Conservation (phyloP, 2,329 filamentous ascomycete genomes). For the Pseudogymnoascus sp. region DNA sequence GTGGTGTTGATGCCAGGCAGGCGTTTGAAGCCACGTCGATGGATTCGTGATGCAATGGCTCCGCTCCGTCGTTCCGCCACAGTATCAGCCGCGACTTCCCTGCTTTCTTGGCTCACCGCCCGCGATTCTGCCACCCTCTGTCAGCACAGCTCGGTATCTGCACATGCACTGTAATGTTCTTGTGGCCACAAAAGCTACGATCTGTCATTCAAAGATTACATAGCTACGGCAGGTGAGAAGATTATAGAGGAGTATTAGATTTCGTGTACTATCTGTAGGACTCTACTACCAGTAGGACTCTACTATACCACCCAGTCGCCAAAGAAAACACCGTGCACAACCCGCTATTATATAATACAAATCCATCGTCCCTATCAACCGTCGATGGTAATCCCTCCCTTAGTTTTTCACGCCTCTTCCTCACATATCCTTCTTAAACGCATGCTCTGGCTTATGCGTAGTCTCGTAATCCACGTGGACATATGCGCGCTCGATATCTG, state of each 20-base stretch:
- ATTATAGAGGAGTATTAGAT: not conserved
- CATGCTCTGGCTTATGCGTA: conserved; percentile 83
- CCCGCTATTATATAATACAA: not conserved
- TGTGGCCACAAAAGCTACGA: not conserved
- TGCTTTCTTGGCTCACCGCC: conserved; percentile 1
- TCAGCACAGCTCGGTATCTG: not conserved
- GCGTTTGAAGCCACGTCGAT: conserved; percentile 22
- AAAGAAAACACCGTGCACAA: not conserved
- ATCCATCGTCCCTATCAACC: not conserved
- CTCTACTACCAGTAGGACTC: not conserved
- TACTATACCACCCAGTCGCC: not conserved
- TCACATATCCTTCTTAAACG: conserved; percentile 54
- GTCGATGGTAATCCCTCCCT: not conserved
- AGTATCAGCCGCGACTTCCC: not conserved
- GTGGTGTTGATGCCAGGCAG: conserved; percentile 3
- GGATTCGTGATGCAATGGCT: conserved; percentile 10
- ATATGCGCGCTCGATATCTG: conserved; percentile 87
- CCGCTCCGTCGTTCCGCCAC: conserved; percentile 8
- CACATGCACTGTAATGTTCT: not conserved
- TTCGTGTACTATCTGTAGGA: not conserved
- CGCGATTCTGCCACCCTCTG: not conserved
- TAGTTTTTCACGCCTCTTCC: not conserved
- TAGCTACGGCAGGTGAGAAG: not conserved
- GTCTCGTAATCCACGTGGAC: conserved; percentile 98
- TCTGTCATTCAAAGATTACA: not conserved